These are phyloP conservation scores for Emergomyces pasteurianus DNA, from an alignment of 2,329 filamentous ascomycete genomes.

Conservation along the genomic window DNA sequence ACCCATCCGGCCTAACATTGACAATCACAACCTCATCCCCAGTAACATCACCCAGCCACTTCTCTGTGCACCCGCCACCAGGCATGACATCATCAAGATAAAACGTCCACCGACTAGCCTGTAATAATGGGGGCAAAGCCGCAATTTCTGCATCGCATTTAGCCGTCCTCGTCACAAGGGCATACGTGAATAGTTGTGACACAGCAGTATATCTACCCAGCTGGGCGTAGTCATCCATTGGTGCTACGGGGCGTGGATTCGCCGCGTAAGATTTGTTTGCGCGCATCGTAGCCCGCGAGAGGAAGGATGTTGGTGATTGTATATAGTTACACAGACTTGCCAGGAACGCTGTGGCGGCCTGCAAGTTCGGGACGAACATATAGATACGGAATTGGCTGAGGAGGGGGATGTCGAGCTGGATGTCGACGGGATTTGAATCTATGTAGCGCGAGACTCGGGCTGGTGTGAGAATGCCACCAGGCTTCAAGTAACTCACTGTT, in stretches of 20 bases:
- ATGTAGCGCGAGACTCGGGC: constrained; percentile 62
- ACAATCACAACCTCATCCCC: constrained; percentile 50
- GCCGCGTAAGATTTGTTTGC: constrained; percentile 51
- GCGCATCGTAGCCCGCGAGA: constrained; percentile 47
- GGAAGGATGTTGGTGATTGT: constrained; percentile 40
- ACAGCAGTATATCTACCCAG: constrained; percentile 57
- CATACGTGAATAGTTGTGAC: constrained; percentile 58
- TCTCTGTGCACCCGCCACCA: constrained; percentile 45
- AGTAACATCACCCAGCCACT: constrained; percentile 53
- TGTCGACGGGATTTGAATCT: constrained; percentile 65
- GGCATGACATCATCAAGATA: constrained; percentile 57
- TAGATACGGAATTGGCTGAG: constrained; percentile 67
- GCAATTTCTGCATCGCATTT: constrained; percentile 54
- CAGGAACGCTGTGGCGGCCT: constrained; percentile 46
- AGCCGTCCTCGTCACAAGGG: constrained; percentile 53
- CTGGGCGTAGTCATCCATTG: constrained; percentile 54
- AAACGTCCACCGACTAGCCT: constrained; percentile 58
- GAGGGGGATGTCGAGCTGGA: constrained; percentile 67
- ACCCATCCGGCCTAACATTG: constrained; percentile 62
- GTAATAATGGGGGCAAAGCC: constrained; percentile 50
- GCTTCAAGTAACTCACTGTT: constrained; percentile 27
- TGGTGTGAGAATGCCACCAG: constrained; percentile 45
- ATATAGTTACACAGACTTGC: constrained; percentile 47
- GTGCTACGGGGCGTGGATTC: constrained; percentile 45
- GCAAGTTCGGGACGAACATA: constrained; percentile 54